phyloP scores from a whole-genome alignment of 1,284 basidiomycete genomes.

The Ustilago vetiveriae region DNA sequence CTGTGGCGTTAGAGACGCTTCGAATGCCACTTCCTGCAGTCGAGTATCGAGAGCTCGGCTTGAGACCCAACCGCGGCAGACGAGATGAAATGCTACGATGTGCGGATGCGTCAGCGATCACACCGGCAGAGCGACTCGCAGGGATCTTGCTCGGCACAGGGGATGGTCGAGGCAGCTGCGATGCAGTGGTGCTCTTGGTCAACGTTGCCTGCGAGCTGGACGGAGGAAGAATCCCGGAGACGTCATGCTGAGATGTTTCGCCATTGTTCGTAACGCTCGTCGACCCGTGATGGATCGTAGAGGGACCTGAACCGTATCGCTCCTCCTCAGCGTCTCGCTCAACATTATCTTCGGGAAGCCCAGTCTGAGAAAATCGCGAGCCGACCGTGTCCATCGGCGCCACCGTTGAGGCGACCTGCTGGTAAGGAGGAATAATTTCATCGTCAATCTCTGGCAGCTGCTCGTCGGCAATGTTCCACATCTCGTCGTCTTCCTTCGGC shows the following conservation, averaged over 20 bases:
- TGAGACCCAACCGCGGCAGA: slow-evolving; percentile 37
- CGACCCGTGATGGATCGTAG: slow-evolving; percentile 6
- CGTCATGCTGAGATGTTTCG: slow-evolving; percentile 5
- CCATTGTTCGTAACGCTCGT: slow-evolving; percentile 5
- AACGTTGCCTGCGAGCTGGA: slow-evolving; percentile 31
- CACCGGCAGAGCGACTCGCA: slow-evolving; percentile 22
- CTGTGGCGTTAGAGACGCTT: slow-evolving; percentile 29
- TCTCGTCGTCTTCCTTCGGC: slow-evolving; percentile 30
- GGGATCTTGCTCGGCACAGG: slow-evolving; percentile 21
- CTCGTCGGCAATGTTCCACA: slow-evolving; percentile 50
- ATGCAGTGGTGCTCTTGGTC: slow-evolving; percentile 10
- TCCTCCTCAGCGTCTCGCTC: slow-evolving; percentile 10
- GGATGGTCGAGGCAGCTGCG: slow-evolving; percentile 15
- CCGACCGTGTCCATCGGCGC: slow-evolving; percentile 5
- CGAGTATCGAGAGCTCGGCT: slow-evolving; percentile 34
- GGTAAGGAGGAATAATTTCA: slow-evolving; percentile 11
- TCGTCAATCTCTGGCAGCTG: slow-evolving; percentile 38
- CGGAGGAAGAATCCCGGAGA: slow-evolving; percentile 18
- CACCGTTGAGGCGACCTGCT: background rate
- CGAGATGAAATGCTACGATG: slow-evolving; percentile 32
- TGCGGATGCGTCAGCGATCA: slow-evolving; percentile 21
- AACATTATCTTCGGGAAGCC: slow-evolving; percentile 2
- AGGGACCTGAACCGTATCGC: slow-evolving; percentile 10
- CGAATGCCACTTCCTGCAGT: slow-evolving; percentile 7
- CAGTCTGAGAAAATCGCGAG: slow-evolving; percentile 5